phyloP scores from a whole-genome alignment of 257 asterid genomes.

The Prunella vulgaris region DNA sequence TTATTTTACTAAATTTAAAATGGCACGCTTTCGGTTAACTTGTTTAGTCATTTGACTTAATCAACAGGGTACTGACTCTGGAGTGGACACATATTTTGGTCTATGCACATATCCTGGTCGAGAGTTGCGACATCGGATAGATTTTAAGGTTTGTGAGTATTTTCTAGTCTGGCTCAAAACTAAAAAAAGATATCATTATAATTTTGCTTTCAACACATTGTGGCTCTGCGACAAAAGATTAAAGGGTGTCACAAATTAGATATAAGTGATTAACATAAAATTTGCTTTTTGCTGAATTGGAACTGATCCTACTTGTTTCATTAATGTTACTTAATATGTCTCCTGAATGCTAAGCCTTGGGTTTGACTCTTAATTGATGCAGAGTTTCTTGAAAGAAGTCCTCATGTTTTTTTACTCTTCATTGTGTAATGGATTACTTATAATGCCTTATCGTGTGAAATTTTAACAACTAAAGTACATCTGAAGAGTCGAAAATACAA shows the following conservation, averaged over 20 bases:
- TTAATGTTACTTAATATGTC: background rate
- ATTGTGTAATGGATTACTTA: background rate
- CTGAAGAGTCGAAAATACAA: background rate
- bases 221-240: background rate
- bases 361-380: background rate
- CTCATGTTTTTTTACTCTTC: background rate
- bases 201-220: background rate
- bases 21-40: background rate
- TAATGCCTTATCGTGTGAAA: background rate
- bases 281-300: background rate
- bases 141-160: constrained; percentile 56
- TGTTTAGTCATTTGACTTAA: constrained; percentile 10
- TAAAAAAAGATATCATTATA: background rate
- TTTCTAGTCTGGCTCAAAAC: background rate
- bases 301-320: background rate
- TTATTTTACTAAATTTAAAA: background rate
- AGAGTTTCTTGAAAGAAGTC: background rate
- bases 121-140: constrained; percentile 86
- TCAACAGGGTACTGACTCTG: constrained; percentile 73
- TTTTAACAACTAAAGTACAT: background rate
- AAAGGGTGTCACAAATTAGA: background rate
- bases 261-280: background rate
- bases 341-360: background rate
- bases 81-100: constrained; percentile 94
- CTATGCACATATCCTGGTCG: constrained; percentile 85